phyloP scores from a whole-genome alignment of 2,329 filamentous ascomycete genomes.

The Aspergillus sergii region DNA sequence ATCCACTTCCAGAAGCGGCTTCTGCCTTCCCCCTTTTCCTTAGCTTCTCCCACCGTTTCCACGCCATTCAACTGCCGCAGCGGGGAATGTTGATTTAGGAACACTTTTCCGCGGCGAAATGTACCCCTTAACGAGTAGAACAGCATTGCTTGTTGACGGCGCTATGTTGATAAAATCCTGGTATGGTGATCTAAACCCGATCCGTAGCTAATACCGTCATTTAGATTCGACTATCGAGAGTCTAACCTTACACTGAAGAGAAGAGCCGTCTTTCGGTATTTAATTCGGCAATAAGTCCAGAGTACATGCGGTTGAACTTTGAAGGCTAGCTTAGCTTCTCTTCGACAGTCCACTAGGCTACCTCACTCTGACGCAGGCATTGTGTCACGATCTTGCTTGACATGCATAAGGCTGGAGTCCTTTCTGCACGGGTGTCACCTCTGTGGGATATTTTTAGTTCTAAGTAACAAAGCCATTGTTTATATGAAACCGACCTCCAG shows the following conservation, averaged over 20 bases:
- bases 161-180: not conserved
- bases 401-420: not conserved
- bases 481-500: not conserved
- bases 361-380: not conserved
- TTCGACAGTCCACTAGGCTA: not conserved
- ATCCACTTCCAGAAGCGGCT: not conserved
- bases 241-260: not conserved
- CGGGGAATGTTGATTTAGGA: not conserved
- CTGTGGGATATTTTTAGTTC: not conserved
- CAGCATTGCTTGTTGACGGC: not conserved
- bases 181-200: not conserved
- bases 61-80: not conserved
- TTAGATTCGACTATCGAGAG: not conserved
- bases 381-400: not conserved
- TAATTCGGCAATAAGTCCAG: not conserved
- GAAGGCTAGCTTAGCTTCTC: not conserved
- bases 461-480: not conserved
- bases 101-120: not conserved
- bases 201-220: not conserved
- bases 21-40: not conserved
- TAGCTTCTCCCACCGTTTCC: not conserved
- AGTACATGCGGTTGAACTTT: not conserved
- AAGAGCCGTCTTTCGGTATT: not conserved
- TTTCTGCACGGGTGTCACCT: not conserved
- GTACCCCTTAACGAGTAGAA: not conserved